Evolutionary conservation across 1,139 yeast genomes (phyloP).

Genomic region (Yamadazyma songkhlaensis): DNA sequence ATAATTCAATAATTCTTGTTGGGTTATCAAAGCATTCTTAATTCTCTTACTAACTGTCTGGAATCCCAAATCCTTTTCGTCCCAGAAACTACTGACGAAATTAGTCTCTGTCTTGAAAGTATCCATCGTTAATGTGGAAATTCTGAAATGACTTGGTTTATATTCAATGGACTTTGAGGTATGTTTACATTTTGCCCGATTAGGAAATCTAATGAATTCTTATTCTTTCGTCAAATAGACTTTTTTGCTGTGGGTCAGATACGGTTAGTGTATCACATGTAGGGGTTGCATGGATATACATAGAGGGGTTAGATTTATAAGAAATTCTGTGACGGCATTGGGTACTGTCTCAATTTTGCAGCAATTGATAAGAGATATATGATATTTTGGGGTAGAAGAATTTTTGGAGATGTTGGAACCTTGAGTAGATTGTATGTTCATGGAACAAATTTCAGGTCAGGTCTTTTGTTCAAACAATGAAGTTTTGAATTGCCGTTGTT

Average conservation of each 20-base stretch:
- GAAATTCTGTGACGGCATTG: too few relatives aligned
- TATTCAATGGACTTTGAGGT: neutral
- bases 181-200: slow-evolving; percentile 16
- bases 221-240: neutral
- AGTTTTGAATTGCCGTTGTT: too few relatives aligned
- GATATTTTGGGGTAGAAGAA: too few relatives aligned
- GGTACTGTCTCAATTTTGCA: too few relatives aligned
- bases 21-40: slow-evolving; percentile 31
- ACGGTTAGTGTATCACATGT: too few relatives aligned
- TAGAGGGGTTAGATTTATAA: too few relatives aligned
- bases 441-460: too few relatives aligned
- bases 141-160: slow-evolving; percentile 2
- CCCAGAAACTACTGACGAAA: slow-evolving; percentile 49
- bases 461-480: too few relatives aligned
- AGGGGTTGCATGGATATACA: too few relatives aligned
- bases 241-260: neutral
- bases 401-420: too few relatives aligned
- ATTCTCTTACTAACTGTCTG: slow-evolving; percentile 28
- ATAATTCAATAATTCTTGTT: slow-evolving; percentile 43
- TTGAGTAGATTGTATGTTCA: too few relatives aligned
- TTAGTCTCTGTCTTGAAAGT: slow-evolving; percentile 6
- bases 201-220: slow-evolving; percentile 9
- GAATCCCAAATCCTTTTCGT: slow-evolving; percentile 35
- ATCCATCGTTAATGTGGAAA: neutral
- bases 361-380: too few relatives aligned